Evolutionary conservation across 305 asterid species (phyloP).

Genomic region (Solanum aculeatissimum): DNA sequence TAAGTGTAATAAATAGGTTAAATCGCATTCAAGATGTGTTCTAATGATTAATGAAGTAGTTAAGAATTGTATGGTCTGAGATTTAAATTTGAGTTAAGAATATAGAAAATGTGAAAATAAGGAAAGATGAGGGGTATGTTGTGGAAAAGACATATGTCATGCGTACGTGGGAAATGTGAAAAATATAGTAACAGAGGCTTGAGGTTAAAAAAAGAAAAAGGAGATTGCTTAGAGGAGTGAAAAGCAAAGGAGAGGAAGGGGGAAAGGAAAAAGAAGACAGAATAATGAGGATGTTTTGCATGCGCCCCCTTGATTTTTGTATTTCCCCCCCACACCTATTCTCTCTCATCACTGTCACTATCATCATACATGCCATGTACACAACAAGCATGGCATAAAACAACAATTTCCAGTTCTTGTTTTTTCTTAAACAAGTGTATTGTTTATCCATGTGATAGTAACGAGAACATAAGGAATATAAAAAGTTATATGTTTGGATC

Average conservation of each 20-base stretch:
- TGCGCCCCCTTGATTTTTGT: slow-evolving; percentile 31
- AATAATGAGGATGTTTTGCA: slow-evolving; percentile 32
- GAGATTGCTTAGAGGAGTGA: slow-evolving; percentile 23
- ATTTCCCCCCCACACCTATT: neutral
- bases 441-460: neutral
- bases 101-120: neutral
- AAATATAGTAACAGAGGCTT: neutral
- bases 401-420: neutral
- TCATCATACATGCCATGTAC: neutral
- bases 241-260: slow-evolving; percentile 28
- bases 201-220: neutral
- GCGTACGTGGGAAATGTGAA: slow-evolving; percentile 5
- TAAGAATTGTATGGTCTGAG: no score
- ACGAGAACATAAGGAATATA: neutral
- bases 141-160: slow-evolving; percentile 13
- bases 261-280: slow-evolving; percentile 5
- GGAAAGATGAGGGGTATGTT: neutral
- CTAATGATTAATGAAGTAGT: no score
- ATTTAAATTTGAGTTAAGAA: no score
- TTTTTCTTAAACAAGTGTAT: neutral
- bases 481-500: no score
- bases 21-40: no score
- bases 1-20: no score
- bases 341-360: neutral
- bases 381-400: neutral